Evolutionary conservation across 2,329 filamentous ascomycete species (phyloP), one percentile per base, ranked within the genome.

Genomic region (Sclerotinia borealis): DNA sequence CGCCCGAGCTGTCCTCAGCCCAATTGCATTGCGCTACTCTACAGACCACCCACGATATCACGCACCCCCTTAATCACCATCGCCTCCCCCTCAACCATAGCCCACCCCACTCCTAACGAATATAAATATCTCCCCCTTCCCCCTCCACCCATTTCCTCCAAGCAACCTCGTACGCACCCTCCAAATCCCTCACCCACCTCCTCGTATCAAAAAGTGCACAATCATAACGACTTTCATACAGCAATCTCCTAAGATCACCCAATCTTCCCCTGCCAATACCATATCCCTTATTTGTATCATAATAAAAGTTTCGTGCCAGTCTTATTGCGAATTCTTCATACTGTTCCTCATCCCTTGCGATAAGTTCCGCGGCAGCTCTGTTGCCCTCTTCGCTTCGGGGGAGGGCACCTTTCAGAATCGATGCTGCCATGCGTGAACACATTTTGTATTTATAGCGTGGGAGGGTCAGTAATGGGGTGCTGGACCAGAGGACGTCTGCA

Each of bases 371-470:
- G 0, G 88, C 88, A 0, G 89, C 90, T 63, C 79, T 79, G 8
- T 79, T 77, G 3, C 93, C 92, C n/a, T 86, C 85, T 1, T 80
- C 77, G 0, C 80, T 82, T 68, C 86, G 88, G 0, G 95, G 95
- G 4, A 99, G 78, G 0, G 95, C 95, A 19, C 95, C 95, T 68
- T 87, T 90, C 36, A 99, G 81, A 63, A 99, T 98, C 13, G 92
- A 96, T 8, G 95, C 93, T 8, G 93, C 95, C 90, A 99, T 99
- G 61, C 95, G 90, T 49, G 92, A 96, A 76, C 95, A 99, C 95
- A 99, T 99, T 77, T 99, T 99, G 78, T 97, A 97, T 58, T 90
- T 85, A 75, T 98, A 97, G 41, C 95, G 85, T 13, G 95, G 93
- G 36, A 95, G 81, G 0, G 95, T 99, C 34, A 99, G 81, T 27